Percentiles rank a stretch among this genome's conserved stretches.
phyloP scores from a whole-genome alignment of 495 filamentous ascomycete genomes.

The Penicillium turbatum region DNA sequence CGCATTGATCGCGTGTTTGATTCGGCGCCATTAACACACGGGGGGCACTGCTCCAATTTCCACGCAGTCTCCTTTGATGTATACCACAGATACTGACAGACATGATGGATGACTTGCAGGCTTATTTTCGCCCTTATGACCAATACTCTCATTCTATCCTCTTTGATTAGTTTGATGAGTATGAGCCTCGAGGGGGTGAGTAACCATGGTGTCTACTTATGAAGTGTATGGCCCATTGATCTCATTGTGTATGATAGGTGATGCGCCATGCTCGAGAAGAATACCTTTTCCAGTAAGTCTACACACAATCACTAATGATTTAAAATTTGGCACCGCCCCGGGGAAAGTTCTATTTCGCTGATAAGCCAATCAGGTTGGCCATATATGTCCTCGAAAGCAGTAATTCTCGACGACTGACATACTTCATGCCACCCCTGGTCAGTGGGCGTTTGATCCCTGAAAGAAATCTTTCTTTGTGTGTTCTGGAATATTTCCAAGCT shows the following conservation, averaged over 20 bases:
- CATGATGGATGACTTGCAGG: conserved; percentile 34
- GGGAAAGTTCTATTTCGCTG: conserved; percentile 3
- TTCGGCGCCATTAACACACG: not conserved
- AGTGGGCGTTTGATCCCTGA: conserved; percentile 21
- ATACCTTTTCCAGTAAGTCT: conserved; percentile 76
- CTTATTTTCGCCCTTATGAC: conserved; percentile 79
- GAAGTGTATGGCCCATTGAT: conserved; percentile 1
- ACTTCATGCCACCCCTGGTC: conserved; percentile 67
- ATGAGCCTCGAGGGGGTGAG: conserved; percentile 83
- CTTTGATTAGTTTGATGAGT: conserved; percentile 84
- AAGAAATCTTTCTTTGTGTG: conserved; percentile 2
- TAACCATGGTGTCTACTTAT: conserved; percentile 2
- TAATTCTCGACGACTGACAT: conserved; percentile 69
- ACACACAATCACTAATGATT: conserved; percentile 2
- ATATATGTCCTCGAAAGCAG: conserved; percentile 77
- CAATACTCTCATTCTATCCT: conserved; percentile 87
- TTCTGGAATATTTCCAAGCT: conserved; percentile 22
- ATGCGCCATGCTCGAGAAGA: conserved; percentile 63
- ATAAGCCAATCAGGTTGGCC: conserved; percentile 35
- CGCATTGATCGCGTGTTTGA: conserved; percentile 2
- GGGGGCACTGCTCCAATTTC: conserved; percentile 19
- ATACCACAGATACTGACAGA: conserved; percentile 8
- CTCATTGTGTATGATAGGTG: conserved; percentile 39
- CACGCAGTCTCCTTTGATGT: conserved; percentile 11
- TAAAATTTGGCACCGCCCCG: not conserved